Evolutionary conservation across 352 stramenopile species (phyloP).

Genomic region (Globisporangium alternatum): DNA sequence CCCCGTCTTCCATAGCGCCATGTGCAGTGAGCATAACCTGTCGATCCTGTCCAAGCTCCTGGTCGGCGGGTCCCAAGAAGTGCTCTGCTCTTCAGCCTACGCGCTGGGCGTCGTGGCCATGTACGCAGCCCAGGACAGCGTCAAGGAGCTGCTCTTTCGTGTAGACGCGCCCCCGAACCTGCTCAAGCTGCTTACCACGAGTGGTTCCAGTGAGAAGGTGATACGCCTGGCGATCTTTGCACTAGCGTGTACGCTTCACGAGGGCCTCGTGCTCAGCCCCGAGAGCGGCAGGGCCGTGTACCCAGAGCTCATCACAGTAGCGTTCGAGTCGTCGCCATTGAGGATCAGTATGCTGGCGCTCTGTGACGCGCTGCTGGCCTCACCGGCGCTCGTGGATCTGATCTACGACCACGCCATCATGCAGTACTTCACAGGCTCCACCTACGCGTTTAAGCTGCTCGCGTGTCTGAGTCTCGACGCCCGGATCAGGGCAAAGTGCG

Average conservation of each 20-base stretch:
- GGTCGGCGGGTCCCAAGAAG: slow-evolving; percentile 46
- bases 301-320: not conserved
- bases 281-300: slow-evolving; percentile 9
- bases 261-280: slow-evolving; percentile 22
- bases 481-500: slow-evolving; percentile 25
- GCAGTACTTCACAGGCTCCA: slow-evolving; percentile 21
- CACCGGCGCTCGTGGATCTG: slow-evolving; percentile 17
- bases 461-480: slow-evolving; percentile 24
- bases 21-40: slow-evolving; percentile 56
- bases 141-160: slow-evolving; percentile 47
- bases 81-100: slow-evolving; percentile 47
- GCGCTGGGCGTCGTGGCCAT: slow-evolving; percentile 48
- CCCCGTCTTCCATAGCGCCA: slow-evolving; percentile 32
- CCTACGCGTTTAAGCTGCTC: slow-evolving; percentile 39
- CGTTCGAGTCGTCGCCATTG: slow-evolving; percentile 13
- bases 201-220: slow-evolving; percentile 34
- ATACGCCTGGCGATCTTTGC: slow-evolving; percentile 46
- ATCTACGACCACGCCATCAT: slow-evolving; percentile 28
- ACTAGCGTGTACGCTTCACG: slow-evolving; percentile 32
- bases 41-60: slow-evolving; percentile 68
- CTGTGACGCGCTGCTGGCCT: slow-evolving; percentile 19
- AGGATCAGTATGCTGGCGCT: slow-evolving; percentile 18
- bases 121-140: slow-evolving; percentile 25
- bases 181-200: slow-evolving; percentile 36
- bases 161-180: slow-evolving; percentile 47